Base-by-base conservation (phyloP, 768 basidiomycete genomes). In the Boletus sp. region DNA sequence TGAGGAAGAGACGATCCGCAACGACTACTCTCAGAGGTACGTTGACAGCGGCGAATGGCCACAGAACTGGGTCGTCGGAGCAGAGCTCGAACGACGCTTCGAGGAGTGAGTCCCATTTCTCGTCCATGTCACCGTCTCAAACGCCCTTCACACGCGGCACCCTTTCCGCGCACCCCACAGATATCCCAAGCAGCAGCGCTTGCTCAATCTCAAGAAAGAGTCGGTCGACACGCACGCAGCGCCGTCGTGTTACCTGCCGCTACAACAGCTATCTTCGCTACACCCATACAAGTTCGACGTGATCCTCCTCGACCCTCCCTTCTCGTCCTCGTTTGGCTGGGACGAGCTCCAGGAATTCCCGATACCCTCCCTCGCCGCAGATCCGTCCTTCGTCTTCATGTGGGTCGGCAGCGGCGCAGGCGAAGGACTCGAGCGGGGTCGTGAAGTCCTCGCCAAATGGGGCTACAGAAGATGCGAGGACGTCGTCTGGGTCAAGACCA, bases 401-500 rank as follows among this genome's bases (percentile, higher is more conserved):
- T 98, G 96, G 96, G 94, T 97, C 1, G 97, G 97, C 6, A 87
- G 85, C 59, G 94, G 94, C 3, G 89, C 90, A 7, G 86, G 88
- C 4, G 92, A 92, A 48, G 97, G 94, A 0, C 78, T 99, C 30
- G 97, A 99, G 70, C 80, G 88, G 35, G 97, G 97, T 0, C 76
- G 95, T 35, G 96, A 98, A 71, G 77, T 95, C 29, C 80, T 99
- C 39, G 90, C 87, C 2, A 89, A 85, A 71, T 99, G 96, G 95
- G 97, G 96, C 4, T 96, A 94, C 68, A 77, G 94, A 42, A 75
- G 97, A 50, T 97, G 94, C 65, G 97, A 99, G 66, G 97, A 99
- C 68, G 91, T 99, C n/a, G 92, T 97, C 5, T 98, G 94, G 95
- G 89, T 97, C 54, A 94, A 93, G 76, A 95, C 93, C 46, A 99